Base-by-base conservation (phyloP, 352 stramenopile genomes). In the Saprolegnia diclina region DNA sequence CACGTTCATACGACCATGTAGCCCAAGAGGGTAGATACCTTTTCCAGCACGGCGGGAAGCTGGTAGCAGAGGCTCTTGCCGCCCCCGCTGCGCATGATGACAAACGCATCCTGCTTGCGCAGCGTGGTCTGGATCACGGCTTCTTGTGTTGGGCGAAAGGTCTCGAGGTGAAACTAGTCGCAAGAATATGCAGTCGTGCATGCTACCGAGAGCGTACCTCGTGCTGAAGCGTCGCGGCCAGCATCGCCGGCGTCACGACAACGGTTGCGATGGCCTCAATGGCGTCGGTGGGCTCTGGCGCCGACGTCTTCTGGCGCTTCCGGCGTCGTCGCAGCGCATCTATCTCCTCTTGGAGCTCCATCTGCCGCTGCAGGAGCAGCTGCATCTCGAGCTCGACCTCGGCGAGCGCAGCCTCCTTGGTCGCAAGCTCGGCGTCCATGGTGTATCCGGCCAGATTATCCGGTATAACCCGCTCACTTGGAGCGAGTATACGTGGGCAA, bases 121-220 rank as follows among this genome's bases (percentile, higher is more conserved):
- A 98, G 73, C 38, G 92, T 98, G 7, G 81, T 78, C 64, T 97
- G 92, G 67, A 98, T 97, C 46, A 98, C 92, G 61, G 90, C 74
- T 48, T 91, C 57, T 79, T 98, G 94, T 72, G 96, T 81, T 1
- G 86, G 89, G 37, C 94, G 84, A 74, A 98, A 98, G 16, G 55
- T 71, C 32, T 75, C 56, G 71, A 98, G 80, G 21, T 77, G 54
- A 74, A 98, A 96, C 83, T 90, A 64, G 21, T 26, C 52, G 1
- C 65, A 73, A 10, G 10, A n/a, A 56, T 18, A 16, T 35, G 22
- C 38, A 45, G 18, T 13, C 35, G 1, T 65, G 32, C 22, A 7
- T 50, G 21, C 56, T 42, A 44, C 32, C 7, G 19, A 71, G 9
- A 68, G 46, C 53, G 81, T n/a, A 71, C 66, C 19, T 44, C 37